Evolutionary conservation across 306 rosid genomes (phyloP).

Genomic region (Glycine tomentella): DNA sequence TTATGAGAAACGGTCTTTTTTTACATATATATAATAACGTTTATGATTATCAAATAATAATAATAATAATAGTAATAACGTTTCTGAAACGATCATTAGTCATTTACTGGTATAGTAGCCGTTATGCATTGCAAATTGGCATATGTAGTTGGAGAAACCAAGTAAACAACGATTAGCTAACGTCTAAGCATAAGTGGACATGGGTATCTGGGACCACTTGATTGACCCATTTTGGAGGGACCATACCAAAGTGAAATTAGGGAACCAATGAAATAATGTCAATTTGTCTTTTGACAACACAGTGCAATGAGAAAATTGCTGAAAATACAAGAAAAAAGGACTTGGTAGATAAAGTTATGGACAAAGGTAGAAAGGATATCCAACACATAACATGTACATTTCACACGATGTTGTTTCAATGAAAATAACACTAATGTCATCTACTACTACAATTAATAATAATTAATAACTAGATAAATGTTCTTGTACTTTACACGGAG

Average conservation of each 20-base stretch:
- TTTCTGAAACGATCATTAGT: no score
- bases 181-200: conserved; percentile 18
- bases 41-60: no score
- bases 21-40: no score
- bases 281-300: neutral
- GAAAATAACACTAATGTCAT: conserved; percentile 23
- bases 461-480: neutral
- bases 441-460: neutral
- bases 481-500: neutral
- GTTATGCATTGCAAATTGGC: conserved; percentile 27
- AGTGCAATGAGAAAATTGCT: neutral
- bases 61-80: no score
- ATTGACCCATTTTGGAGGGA: conserved; percentile 22
- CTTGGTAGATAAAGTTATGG: neutral
- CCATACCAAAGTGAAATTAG: conserved; percentile 3
- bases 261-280: conserved; percentile 2
- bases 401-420: conserved; percentile 11
- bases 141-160: neutral
- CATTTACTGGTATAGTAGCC: neutral
- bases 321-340: neutral
- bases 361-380: neutral
- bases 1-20: conserved; percentile 2
- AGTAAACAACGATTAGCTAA: neutral
- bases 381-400: conserved; percentile 12
- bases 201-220: conserved; percentile 26